Base-by-base conservation (phyloP, 805 yeast species). In the Candida krabiensis region DNA sequence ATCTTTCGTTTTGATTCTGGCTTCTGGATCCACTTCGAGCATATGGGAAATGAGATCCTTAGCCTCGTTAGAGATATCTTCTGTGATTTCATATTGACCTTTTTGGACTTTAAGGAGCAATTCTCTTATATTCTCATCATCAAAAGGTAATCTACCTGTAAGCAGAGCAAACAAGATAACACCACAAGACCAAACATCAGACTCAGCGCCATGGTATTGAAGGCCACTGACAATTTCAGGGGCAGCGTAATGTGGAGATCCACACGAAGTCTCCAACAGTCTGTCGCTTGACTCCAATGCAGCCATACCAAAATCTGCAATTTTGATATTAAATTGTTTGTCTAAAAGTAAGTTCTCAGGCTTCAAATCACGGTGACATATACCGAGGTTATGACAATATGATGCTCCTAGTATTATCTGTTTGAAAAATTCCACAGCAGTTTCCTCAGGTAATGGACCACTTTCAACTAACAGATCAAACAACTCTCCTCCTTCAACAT, bases 241-340 rank as follows among this genome's bases (percentile, higher is more conserved):
- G 8, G 96, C 87, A 2, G 98, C 99, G 63, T 93, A 93, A 62
- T 93, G 99, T 7, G 99, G 99, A 13, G 97, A 89, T 1, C 99
- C 99, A 64, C 99, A 93, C 14, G 95, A 83, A 4, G 99, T 93
- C 61, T 91, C 97, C 41, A 93, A 70, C 55, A 91, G 66, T 52
- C 84, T 79, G 49, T 82, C 91, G 37, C 76, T 77, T n/a, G 68
- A 58, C 61, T 93, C 98, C 31, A 93, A 68, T 5, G 99, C 98
- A 13, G 99, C 99, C 99, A 93, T 93, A 23, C 99, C 99, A 60
- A 93, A 93, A 64, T 93, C 99, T 8, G 99, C 99, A 49, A 93
- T 88, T 62, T 93, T 93, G 61, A 93, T 90, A 61, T 88, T 89
- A 46, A 82, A 78, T 59, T 87, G 75, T 57, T 83, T 81, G 66